Conservation (phyloP, 495 filamentous ascomycete species). For the Penicillium odoratum region DNA sequence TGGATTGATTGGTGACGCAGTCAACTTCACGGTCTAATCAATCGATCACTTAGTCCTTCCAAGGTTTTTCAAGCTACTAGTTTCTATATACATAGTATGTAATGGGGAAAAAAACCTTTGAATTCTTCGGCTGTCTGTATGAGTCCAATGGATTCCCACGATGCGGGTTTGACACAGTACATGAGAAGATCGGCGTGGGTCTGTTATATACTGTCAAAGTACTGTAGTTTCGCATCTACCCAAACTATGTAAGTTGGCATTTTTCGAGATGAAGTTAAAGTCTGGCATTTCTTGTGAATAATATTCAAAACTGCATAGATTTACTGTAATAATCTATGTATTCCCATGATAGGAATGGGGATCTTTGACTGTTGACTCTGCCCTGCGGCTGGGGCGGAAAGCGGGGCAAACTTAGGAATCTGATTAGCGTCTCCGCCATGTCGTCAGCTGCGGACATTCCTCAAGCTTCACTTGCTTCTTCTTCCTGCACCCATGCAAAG, state of each 20-base stretch:
- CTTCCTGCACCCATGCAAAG: constrained; percentile 9
- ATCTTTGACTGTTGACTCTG: background rate
- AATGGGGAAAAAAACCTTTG: too few relatives aligned
- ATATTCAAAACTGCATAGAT: too few relatives aligned
- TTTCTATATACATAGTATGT: too few relatives aligned
- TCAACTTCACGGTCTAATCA: background rate
- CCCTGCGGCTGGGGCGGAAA: constrained; percentile 2
- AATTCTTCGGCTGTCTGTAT: too few relatives aligned
- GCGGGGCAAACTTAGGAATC: constrained; percentile 25
- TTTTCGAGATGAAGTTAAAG: background rate
- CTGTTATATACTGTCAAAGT: background rate
- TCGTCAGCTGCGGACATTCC: constrained; percentile 26
- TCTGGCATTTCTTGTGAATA: too few relatives aligned
- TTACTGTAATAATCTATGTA: too few relatives aligned
- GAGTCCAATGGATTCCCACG: too few relatives aligned
- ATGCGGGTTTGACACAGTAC: background rate
- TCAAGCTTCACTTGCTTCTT: constrained; percentile 21
- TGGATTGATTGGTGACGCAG: background rate
- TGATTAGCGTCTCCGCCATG: constrained; percentile 31
- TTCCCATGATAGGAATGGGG: too few relatives aligned
- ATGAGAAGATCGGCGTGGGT: background rate
- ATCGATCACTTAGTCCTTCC: too few relatives aligned
- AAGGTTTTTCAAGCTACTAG: too few relatives aligned
- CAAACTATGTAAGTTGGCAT: background rate
- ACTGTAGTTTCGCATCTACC: too few relatives aligned